These are phyloP conservation scores for Blastobotrys elegans DNA, from an alignment of 1,139 yeast genomes.

Conservation along the genomic window DNA sequence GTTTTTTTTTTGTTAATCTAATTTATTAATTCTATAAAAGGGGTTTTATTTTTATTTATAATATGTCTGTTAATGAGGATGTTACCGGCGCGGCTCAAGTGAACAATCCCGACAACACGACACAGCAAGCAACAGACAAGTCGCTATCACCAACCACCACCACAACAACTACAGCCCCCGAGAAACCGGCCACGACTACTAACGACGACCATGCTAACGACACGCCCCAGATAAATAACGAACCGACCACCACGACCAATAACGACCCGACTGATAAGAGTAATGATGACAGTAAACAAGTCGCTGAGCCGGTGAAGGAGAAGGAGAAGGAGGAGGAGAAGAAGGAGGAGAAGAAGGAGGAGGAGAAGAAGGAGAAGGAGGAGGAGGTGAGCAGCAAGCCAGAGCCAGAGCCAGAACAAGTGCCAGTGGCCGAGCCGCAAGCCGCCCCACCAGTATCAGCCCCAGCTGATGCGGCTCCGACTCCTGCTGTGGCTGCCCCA, in stretches of 20 bases:
- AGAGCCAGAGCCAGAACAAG: too few relatives aligned
- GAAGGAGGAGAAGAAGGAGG: not conserved
- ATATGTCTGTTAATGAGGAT: constrained; percentile 6
- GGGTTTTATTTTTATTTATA: not conserved
- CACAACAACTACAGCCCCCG: too few relatives aligned
- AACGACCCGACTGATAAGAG: not conserved
- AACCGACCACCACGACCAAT: too few relatives aligned
- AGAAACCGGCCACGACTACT: too few relatives aligned
- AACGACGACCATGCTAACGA: too few relatives aligned
- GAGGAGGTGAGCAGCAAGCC: not conserved
- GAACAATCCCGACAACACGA: not conserved
- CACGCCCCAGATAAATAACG: too few relatives aligned
- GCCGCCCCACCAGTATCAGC: too few relatives aligned
- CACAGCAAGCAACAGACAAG: not conserved
- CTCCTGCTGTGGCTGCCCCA: too few relatives aligned
- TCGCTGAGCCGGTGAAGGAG: not conserved
- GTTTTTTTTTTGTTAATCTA: not conserved
- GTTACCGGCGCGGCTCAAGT: not conserved
- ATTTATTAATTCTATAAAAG: not conserved
- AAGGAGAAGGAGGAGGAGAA: not conserved
- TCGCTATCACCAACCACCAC: not conserved
- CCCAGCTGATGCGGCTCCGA: too few relatives aligned
- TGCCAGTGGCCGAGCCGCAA: not conserved
- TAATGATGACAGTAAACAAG: not conserved
- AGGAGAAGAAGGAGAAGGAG: not conserved